phyloP scores from a whole-genome alignment of 345 rosid species.

The Theobroma cacao region DNA sequence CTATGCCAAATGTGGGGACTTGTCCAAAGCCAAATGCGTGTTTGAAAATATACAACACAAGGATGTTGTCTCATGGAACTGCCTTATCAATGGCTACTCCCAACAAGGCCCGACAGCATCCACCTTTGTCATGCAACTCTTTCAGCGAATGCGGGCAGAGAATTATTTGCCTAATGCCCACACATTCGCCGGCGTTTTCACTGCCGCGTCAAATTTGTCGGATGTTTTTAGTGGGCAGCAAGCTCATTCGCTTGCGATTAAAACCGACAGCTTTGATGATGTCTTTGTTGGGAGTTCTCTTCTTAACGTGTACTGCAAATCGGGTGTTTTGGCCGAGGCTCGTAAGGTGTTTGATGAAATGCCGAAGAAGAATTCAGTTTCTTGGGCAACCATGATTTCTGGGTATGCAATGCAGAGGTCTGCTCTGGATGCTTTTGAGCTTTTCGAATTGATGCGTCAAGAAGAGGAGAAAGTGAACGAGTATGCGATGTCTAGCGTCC shows the following conservation, averaged over 20 bases:
- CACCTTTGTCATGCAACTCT: slow-evolving; percentile 44
- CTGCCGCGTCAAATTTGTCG: slow-evolving; percentile 48
- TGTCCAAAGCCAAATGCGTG: slow-evolving; percentile 48
- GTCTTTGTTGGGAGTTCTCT: slow-evolving; percentile 81
- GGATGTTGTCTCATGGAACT: slow-evolving; percentile 81
- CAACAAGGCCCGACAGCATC: slow-evolving; percentile 50
- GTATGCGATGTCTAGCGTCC: slow-evolving; percentile 64
- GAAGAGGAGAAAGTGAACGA: slow-evolving; percentile 54
- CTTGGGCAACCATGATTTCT: slow-evolving; percentile 75
- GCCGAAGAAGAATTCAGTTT: slow-evolving; percentile 58
- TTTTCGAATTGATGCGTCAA: slow-evolving; percentile 44
- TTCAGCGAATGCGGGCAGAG: slow-evolving; percentile 61
- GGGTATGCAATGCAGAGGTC: slow-evolving; percentile 57
- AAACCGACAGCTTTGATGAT: slow-evolving; percentile 52
- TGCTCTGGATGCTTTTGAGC: slow-evolving; percentile 36
- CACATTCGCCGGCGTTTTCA: slow-evolving; percentile 71
- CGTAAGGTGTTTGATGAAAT: slow-evolving; percentile 58
- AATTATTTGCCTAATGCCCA: slow-evolving; percentile 67
- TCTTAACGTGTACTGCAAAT: slow-evolving; percentile 64
- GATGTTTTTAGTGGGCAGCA: slow-evolving; percentile 46
- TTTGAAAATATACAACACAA: slow-evolving; percentile 48
- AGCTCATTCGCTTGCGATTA: slow-evolving; percentile 64
- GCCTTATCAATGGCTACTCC: slow-evolving; percentile 73
- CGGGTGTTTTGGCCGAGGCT: slow-evolving; percentile 47
- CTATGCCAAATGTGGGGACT: slow-evolving; percentile 60